A percentile compares a stretch with the other conserved stretches of the same genome.
phyloP scores from a whole-genome alignment of 1,284 basidiomycete species.

The Anthracocystis walkeri region DNA sequence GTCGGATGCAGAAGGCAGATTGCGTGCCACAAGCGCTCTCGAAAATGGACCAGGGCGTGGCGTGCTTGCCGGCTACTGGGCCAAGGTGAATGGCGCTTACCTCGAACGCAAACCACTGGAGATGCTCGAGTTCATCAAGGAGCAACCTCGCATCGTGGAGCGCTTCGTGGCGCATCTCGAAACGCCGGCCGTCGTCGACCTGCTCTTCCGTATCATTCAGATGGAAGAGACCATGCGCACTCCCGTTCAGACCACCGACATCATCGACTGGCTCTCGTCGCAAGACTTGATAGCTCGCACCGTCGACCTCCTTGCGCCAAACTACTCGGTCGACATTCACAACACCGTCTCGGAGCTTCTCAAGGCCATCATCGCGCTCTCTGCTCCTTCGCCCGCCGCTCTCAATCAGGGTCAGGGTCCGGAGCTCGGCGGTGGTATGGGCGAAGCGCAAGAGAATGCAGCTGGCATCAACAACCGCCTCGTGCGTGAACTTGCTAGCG shows the following conservation, averaged over 20 bases:
- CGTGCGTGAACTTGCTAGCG: slow-evolving; percentile 87
- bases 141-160: slow-evolving; percentile 84
- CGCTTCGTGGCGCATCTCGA: slow-evolving; percentile 87
- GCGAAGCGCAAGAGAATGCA: slow-evolving; percentile 47
- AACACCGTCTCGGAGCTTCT: slow-evolving; percentile 89
- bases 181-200: slow-evolving; percentile 89
- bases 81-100: slow-evolving; percentile 88
- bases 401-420: slow-evolving; percentile 69
- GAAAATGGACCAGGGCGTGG: slow-evolving; percentile 72
- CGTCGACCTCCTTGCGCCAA: slow-evolving; percentile 84
- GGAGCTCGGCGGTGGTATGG: slow-evolving; percentile 49
- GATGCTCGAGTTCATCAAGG: slow-evolving; percentile 92
- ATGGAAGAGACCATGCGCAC: slow-evolving; percentile 84
- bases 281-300: slow-evolving; percentile 86
- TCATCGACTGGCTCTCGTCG: slow-evolving; percentile 89
- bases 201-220: slow-evolving; percentile 91
- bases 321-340: slow-evolving; percentile 82
- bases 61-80: slow-evolving; percentile 73
- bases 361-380: slow-evolving; percentile 94
- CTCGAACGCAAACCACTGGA: slow-evolving; percentile 88
- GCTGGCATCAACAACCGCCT: slow-evolving; percentile 77
- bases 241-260: slow-evolving; percentile 75
- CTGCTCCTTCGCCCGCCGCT: slow-evolving; percentile 83
- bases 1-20: slow-evolving; percentile 26
- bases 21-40: slow-evolving; percentile 49